A percentile compares a stretch with the other conserved stretches of the same genome.
phyloP scores from a whole-genome alignment of 805 yeast genomes.

The Candida chilensis region DNA sequence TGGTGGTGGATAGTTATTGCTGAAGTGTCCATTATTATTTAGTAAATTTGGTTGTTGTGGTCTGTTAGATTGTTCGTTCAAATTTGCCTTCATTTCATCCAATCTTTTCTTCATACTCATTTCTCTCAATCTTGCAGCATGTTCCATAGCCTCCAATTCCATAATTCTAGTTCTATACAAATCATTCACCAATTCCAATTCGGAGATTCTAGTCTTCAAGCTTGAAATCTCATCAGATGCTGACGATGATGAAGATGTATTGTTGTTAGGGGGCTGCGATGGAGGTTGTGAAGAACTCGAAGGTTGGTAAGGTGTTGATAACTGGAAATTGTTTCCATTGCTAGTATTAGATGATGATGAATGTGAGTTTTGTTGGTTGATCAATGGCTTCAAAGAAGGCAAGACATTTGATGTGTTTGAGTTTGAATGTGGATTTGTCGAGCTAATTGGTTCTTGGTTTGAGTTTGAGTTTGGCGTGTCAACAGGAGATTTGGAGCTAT shows the following conservation, averaged over 20 bases:
- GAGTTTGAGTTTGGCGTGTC: no score
- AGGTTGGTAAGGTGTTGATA: conserved; percentile 8
- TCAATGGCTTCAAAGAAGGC: conserved; percentile 5
- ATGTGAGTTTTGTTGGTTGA: no score
- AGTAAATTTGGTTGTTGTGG: neutral
- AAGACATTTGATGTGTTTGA: no score
- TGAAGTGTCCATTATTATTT: neutral
- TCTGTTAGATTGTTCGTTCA: neutral
- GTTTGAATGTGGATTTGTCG: no score
- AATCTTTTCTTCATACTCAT: conserved; percentile 35
- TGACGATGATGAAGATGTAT: no score
- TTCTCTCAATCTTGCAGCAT: conserved; percentile 43
- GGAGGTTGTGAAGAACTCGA: conserved; percentile 1
- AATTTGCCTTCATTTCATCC: conserved; percentile 24
- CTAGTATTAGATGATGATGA: no score
- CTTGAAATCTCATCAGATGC: conserved; percentile 21
- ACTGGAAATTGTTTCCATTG: no score
- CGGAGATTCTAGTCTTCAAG: conserved; percentile 72
- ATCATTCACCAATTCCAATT: conserved; percentile 86
- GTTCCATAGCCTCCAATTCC: conserved; percentile 70
- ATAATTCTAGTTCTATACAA: conserved; percentile 72
- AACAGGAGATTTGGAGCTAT: conserved; percentile 4
- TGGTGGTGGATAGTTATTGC: neutral
- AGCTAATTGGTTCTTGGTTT: conserved; percentile 10
- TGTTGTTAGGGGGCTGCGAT: conserved; percentile 1